phyloP scores from a whole-genome alignment of 108 stramenopile species.

The Pseudonitzschia pungens region DNA sequence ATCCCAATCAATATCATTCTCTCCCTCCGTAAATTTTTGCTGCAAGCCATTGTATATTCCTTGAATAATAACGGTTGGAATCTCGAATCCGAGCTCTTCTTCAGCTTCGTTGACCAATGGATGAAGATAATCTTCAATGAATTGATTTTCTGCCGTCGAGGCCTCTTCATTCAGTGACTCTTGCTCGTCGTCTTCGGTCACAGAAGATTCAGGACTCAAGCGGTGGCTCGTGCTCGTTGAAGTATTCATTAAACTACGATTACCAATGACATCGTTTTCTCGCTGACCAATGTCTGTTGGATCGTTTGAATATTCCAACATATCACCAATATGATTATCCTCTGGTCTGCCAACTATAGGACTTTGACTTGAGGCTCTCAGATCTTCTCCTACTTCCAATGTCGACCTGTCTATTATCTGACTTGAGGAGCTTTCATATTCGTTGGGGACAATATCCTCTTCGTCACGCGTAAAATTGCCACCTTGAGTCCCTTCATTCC shows the following conservation, averaged over 20 bases:
- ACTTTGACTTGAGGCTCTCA: too few relatives aligned
- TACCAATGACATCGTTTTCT: neutral
- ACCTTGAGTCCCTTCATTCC: neutral
- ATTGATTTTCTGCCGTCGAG: neutral
- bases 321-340: too few relatives aligned
- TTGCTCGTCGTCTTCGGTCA: neutral
- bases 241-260: neutral
- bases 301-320: too few relatives aligned
- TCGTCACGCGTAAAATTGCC: too few relatives aligned
- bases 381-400: too few relatives aligned
- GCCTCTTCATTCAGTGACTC: neutral
- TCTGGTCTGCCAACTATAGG: too few relatives aligned
- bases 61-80: slow-evolving; percentile 14
- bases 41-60: neutral
- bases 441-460: too few relatives aligned
- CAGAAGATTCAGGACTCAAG: neutral
- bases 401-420: too few relatives aligned
- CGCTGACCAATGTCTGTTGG: neutral
- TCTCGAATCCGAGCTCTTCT: neutral
- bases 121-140: slow-evolving; percentile 17
- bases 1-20: neutral
- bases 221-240: neutral
- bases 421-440: too few relatives aligned
- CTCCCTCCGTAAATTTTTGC: neutral
- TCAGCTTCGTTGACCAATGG: slow-evolving; percentile 21